phyloP scores from a whole-genome alignment of 129 eudicot species.

The Logfia minima region DNA sequence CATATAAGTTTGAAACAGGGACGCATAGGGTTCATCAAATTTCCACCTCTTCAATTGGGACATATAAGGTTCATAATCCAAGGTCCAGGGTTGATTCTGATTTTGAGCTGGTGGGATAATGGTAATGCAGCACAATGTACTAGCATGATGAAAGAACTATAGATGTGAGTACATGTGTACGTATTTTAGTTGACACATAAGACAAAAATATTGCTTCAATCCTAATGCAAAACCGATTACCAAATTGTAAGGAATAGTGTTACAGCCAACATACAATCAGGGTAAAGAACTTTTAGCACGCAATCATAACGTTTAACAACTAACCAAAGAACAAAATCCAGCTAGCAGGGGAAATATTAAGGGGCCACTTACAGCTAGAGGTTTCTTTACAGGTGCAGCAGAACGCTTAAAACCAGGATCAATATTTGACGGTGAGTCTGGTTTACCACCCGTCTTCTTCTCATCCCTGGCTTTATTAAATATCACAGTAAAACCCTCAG shows the following conservation, averaged over 20 bases:
- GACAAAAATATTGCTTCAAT: not conserved
- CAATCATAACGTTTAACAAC: slow-evolving; percentile 1
- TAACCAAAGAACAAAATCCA: slow-evolving; percentile 2
- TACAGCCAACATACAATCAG: not conserved
- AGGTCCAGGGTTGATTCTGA: not conserved
- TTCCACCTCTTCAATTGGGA: not conserved
- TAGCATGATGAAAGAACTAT: too few relatives aligned
- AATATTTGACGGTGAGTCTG: slow-evolving; percentile 61
- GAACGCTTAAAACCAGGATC: slow-evolving; percentile 45
- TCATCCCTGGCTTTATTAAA: slow-evolving; percentile 84
- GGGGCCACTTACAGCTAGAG: slow-evolving; percentile 63
- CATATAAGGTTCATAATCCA: not conserved
- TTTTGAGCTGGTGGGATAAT: not conserved
- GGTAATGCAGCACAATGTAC: too few relatives aligned
- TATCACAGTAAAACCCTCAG: slow-evolving; percentile 79
- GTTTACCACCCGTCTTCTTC: slow-evolving; percentile 73
- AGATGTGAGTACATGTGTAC: too few relatives aligned
- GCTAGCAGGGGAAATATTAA: slow-evolving; percentile 2
- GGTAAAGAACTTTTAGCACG: slow-evolving; percentile 2
- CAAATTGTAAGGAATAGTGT: not conserved
- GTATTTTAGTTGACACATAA: too few relatives aligned
- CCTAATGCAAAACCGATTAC: not conserved
- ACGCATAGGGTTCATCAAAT: not conserved
- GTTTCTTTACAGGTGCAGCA: slow-evolving; percentile 49
- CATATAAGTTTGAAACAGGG: not conserved